Percentiles rank a stretch among this genome's conserved stretches.
Evolutionary conservation across 345 rosid species (phyloP).

Genomic region (Camelina neglecta): DNA sequence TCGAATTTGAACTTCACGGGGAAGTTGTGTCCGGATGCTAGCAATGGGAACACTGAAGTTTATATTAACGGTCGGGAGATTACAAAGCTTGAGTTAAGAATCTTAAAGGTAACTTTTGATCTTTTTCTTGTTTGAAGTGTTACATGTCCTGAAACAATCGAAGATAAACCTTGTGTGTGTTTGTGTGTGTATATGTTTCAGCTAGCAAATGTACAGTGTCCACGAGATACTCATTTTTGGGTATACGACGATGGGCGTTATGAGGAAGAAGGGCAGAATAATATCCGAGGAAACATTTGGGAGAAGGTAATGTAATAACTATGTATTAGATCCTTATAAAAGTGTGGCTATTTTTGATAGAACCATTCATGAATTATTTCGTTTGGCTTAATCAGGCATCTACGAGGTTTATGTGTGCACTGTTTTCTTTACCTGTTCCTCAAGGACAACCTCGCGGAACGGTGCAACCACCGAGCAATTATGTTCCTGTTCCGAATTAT

Average conservation of each 20-base stretch:
- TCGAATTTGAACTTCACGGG: constrained; percentile 90
- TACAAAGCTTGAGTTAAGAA: constrained; percentile 81
- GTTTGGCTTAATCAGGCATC: constrained; percentile 73
- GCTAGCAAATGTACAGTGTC: constrained; percentile 86
- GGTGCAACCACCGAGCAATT: constrained; percentile 78
- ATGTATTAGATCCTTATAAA: not conserved
- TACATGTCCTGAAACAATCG: not conserved
- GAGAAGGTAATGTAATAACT: constrained; percentile 58
- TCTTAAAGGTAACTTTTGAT: constrained; percentile 64
- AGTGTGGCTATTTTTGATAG: not conserved
- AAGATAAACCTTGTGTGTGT: constrained; percentile 23
- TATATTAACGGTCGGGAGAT: constrained; percentile 93
- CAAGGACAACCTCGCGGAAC: constrained; percentile 70
- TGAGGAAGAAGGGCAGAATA: constrained; percentile 96
- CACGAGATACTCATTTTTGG: constrained; percentile 92
- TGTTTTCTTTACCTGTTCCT: constrained; percentile 92
- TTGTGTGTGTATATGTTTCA: constrained; percentile 42
- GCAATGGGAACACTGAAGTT: constrained; percentile 90
- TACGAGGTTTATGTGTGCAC: constrained; percentile 75
- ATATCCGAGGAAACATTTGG: constrained; percentile 91
- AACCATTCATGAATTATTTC: constrained; percentile 10
- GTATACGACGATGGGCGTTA: constrained; percentile 90
- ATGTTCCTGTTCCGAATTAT: constrained; percentile 75
- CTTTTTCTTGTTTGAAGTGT: constrained; percentile 3
- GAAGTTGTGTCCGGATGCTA: constrained; percentile 73